Conservation (phyloP, 2,329 filamentous ascomycete genomes). For the Mollisiaceae sp. region DNA sequence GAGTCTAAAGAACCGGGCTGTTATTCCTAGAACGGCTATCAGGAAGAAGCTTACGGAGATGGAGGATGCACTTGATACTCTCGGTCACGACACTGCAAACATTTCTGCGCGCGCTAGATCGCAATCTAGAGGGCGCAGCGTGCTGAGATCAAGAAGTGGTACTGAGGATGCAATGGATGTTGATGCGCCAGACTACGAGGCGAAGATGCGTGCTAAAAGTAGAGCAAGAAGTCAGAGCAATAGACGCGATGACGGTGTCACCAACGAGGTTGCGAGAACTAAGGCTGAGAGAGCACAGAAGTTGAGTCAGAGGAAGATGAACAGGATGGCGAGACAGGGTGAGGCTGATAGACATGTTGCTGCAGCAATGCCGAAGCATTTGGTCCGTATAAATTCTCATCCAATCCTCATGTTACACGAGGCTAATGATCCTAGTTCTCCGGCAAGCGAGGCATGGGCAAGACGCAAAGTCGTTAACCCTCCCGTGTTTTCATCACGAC, state of each 20-base stretch:
- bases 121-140: constrained; percentile 72
- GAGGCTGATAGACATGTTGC: constrained; percentile 92
- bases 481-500: not conserved
- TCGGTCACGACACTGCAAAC: constrained; percentile 82
- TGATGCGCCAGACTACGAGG: constrained; percentile 60
- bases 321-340: constrained; percentile 95
- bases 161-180: constrained; percentile 79
- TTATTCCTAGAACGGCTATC: constrained; percentile 83
- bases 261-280: constrained; percentile 65
- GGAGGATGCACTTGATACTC: constrained; percentile 81
- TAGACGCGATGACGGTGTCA: constrained; percentile 78
- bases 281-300: constrained; percentile 89
- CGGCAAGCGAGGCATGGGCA: constrained; percentile 93
- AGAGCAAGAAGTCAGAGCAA: constrained; percentile 70
- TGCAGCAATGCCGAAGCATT: constrained; percentile 83
- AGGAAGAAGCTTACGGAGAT: constrained; percentile 86
- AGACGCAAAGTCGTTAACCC: constrained; percentile 74
- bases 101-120: constrained; percentile 75
- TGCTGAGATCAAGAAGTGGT: constrained; percentile 64
- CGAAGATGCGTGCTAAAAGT: constrained; percentile 74
- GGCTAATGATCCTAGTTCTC: constrained; percentile 60
- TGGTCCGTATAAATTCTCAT: constrained; percentile 65
- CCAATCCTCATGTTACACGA: not conserved
- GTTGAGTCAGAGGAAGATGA: constrained; percentile 97
- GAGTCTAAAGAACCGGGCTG: constrained; percentile 93